Conservation (phyloP, 371 early-diverging fungal genomes). For the Caulochytrium protostelioides region DNA sequence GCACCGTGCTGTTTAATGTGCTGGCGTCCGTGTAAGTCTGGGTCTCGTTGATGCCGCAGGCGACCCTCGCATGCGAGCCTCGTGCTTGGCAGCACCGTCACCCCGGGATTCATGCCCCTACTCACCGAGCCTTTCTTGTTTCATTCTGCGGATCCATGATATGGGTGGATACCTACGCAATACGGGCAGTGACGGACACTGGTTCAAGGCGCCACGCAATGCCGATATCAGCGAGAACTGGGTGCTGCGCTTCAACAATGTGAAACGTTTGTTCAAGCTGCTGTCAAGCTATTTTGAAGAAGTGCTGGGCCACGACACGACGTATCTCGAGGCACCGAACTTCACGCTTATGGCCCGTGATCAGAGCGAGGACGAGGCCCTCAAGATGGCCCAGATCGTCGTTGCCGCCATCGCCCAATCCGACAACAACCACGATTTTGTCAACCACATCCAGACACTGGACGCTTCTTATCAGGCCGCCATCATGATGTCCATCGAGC, state of each 20-base stretch:
- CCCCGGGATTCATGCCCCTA: too few relatives aligned
- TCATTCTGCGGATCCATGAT: too few relatives aligned
- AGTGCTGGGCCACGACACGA: constrained; percentile 25
- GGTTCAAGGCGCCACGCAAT: constrained; percentile 58
- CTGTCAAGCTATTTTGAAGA: constrained; percentile 68
- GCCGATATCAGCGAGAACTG: constrained; percentile 70
- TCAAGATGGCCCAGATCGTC: constrained; percentile 56
- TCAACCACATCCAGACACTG: constrained; percentile 55
- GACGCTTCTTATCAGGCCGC: constrained; percentile 43
- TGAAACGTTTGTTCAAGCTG: constrained; percentile 65
- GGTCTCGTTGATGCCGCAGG: too few relatives aligned
- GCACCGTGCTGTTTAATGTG: too few relatives aligned
- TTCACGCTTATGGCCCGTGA: constrained; percentile 64
- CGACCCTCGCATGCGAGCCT: too few relatives aligned
- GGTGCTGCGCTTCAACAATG: constrained; percentile 73
- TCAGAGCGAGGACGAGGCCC: constrained; percentile 37
- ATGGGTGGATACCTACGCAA: too few relatives aligned
- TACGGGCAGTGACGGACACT: constrained; percentile 58
- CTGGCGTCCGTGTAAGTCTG: too few relatives aligned
- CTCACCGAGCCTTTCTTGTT: too few relatives aligned
- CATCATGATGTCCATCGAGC: constrained; percentile 72
- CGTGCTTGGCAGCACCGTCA: too few relatives aligned
- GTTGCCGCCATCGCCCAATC: constrained; percentile 65
- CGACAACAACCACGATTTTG: constrained; percentile 47
- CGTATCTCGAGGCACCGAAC: constrained; percentile 36